Evolutionary conservation across 371 early-diverging fungal genomes (phyloP), one percentile per base, ranked within the genome.

Genomic region (Chytridium lagenaria): DNA sequence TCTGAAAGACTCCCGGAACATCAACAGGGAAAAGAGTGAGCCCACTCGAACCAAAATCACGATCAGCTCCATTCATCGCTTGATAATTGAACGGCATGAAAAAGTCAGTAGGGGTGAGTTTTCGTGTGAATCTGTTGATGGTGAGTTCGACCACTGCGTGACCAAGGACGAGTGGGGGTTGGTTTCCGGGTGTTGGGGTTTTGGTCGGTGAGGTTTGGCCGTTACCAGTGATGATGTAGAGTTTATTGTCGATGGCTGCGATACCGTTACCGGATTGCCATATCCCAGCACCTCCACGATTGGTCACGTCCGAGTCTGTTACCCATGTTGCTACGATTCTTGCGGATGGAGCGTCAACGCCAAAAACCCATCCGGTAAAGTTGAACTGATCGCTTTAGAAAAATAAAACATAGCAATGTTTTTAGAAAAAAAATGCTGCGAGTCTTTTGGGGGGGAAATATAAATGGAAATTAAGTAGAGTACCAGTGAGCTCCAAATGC

Each of bases 351-450:
- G 51, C 67, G 16, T 49, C 34, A 34, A 67, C 26, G 7, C 67
- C 66, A 31, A 72, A 37, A 28, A 72, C 55, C 72, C 72, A 72
- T 66, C 72, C 72, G 10, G 72, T 67, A 44, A 31, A 72, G 72
- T 72, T 72, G 72, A 31, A 71, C 34, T 34, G 2, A 39, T 72
- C 72, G 44, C 68, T 68, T 19, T 51, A n/a, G n/a, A n/a, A n/a
- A n/a, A n/a, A n/a, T n/a, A n/a, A n/a, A n/a, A n/a, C n/a, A 50
- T 37, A 40, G 5, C 26, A 10, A 2, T 16, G 12, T 52, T 26
- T 7, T 52, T 52, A 52, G 55, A 26, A n/a, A 52, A 12, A 52
- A 12, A 52, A 52, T n/a, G 33, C 23, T 7, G 26, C 57, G 57
- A 57, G 23, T 57, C 5, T 5, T 10, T n/a, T 30, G 57, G 31